Evolutionary conservation across 129 eudicot species (phyloP), one percentile per base, ranked within the genome.

Genomic region (Chrysanthemum lavandulifolium): DNA sequence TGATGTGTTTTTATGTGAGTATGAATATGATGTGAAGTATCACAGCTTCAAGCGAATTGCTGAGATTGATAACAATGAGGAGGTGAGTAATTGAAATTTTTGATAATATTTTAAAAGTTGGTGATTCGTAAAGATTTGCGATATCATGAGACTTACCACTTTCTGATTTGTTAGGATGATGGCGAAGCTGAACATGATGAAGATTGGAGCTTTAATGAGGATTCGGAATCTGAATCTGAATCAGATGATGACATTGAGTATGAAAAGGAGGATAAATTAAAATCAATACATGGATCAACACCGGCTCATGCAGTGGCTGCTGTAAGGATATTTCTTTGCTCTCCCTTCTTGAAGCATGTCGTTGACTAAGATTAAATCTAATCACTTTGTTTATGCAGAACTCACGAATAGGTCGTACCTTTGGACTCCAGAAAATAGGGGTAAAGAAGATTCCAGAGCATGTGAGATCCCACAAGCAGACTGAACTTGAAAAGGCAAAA

Each of bases 401-500:
- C 71, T 84, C 94, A 53, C 75, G 91, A 48, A 90, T 86, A 36
- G 99, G 99, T n/a, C 78, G 74, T 55, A 83, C 86, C 8, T 86
- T 84, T 82, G 99, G 99, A 71, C 91, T 95, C 29, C 96, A 88
- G 73, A 91, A 83, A 74, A 88, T 95, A 66, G 99, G 99, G 47
- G 81, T 85, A 33, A 95, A 95, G 80, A 90, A 21, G 68, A 95
- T 95, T 27, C 99, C 99, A 1, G 91, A 86, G 75, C 99, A 95
- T 55, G 86, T 88, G 52, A 84, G 99, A 78, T 73, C 73, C 74
- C 97, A 83, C 81, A 95, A 90, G 81, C 89, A 83, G 73, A 95
- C 96, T 68, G 99, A 90, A 62, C 89, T 95, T 82, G 97, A 95
- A 72, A 88, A 82, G 79, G 99, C 99, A 71, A 95, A 95, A 80